Evolutionary conservation across 1,139 yeast species (phyloP).

Genomic region (Blastobotrys niveus): DNA sequence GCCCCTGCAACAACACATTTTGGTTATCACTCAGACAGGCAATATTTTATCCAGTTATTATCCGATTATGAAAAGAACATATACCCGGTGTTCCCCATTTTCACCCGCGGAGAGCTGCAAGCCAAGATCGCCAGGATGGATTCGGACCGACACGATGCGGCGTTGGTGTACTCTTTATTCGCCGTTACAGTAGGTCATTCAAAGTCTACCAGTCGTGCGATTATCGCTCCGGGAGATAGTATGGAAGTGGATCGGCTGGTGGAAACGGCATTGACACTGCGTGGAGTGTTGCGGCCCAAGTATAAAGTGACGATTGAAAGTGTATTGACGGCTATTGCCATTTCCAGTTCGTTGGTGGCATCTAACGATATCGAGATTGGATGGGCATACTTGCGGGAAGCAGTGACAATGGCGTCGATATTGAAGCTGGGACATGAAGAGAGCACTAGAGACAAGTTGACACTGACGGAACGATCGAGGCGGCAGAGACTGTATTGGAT

Average conservation of each 20-base stretch:
- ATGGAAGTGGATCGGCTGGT: slow-evolving; percentile 9
- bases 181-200: slow-evolving; percentile 20
- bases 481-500: slow-evolving; percentile 20
- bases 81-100: slow-evolving; percentile 21
- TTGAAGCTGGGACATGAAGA: slow-evolving; percentile 12
- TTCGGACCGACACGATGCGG: slow-evolving; percentile 13
- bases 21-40: no score
- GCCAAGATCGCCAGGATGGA: slow-evolving; percentile 11
- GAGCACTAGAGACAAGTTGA: no score
- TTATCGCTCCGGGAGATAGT: background rate
- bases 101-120: slow-evolving; percentile 16
- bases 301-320: slow-evolving; percentile 4
- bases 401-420: slow-evolving; percentile 19
- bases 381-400: slow-evolving; percentile 21
- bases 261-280: slow-evolving; percentile 13
- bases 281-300: slow-evolving; percentile 16
- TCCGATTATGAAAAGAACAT: slow-evolving; percentile 14
- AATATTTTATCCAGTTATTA: slow-evolving; percentile 14
- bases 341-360: slow-evolving; percentile 18
- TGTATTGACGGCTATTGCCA: slow-evolving; percentile 15
- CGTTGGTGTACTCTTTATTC: slow-evolving; percentile 18
- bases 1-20: no score
- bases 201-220: no score
- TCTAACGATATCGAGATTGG: slow-evolving; percentile 16
- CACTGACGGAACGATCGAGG: slow-evolving; percentile 16